A percentile compares a stretch with the other conserved stretches of the same genome.
Conservation (phyloP, 257 asterid species). For the Ajuga chamaepitys region DNA sequence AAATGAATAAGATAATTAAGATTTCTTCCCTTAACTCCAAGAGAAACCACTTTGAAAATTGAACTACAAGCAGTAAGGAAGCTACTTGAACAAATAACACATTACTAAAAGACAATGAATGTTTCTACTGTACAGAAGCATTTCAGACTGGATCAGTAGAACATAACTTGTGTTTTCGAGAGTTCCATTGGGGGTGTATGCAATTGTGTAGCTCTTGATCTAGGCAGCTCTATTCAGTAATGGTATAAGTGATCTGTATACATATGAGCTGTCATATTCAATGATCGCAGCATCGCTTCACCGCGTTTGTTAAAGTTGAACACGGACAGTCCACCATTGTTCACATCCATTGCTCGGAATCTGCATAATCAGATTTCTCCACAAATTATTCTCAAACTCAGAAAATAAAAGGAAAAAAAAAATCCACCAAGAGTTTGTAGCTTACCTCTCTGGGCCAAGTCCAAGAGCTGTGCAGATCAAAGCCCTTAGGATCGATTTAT, state of each 20-base stretch:
- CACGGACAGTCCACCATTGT: conserved; percentile 74
- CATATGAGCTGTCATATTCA: conserved; percentile 92
- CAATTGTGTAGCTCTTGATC: not conserved
- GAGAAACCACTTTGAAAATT: too few species aligned
- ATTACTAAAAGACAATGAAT: too few species aligned
- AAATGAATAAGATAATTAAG: too few species aligned
- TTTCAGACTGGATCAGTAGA: too few species aligned
- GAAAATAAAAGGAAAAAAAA: not conserved
- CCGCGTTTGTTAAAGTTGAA: conserved; percentile 52
- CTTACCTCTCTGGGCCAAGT: conserved; percentile 65
- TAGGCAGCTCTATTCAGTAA: conserved; percentile 18
- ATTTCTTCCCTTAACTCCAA: too few species aligned
- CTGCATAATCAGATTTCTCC: conserved; percentile 22
- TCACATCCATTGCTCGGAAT: conserved; percentile 56
- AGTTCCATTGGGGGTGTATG: not conserved
- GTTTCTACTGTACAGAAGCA: not conserved
- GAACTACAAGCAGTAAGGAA: too few species aligned
- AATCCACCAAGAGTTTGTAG: not conserved
- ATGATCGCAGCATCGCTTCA: conserved; percentile 59
- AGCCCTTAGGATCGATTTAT: conserved; percentile 78
- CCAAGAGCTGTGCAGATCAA: conserved; percentile 85
- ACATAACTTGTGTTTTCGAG: not conserved
- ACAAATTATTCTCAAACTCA: not conserved
- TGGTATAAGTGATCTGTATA: conserved; percentile 55
- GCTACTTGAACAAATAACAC: too few species aligned